These are phyloP conservation scores for Backusella sp. DNA, from an alignment of 192 early-diverging fungal species.

Conservation along the genomic window DNA sequence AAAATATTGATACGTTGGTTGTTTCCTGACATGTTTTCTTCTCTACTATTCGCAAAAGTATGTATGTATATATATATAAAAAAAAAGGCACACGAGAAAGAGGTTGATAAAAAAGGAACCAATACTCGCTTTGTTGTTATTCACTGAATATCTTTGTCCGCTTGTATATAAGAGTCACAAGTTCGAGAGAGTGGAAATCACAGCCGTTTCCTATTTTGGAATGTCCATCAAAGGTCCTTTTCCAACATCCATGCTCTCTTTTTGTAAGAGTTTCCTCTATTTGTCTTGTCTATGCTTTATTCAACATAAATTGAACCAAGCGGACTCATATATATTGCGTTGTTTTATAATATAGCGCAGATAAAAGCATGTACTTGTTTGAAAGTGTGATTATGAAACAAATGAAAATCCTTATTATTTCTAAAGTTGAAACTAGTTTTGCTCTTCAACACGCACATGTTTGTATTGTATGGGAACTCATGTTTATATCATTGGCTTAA, in stretches of 20 bases:
- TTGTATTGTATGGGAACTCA: too few relatives aligned
- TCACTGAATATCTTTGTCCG: neutral
- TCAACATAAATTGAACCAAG: too few relatives aligned
- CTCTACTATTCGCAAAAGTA: neutral
- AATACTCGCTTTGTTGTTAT: neutral
- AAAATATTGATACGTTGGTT: slow-evolving; percentile 83
- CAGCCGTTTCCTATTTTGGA: neutral
- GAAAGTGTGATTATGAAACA: too few relatives aligned
- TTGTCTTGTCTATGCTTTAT: too few relatives aligned
- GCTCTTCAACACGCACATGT: too few relatives aligned
- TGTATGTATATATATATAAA: neutral
- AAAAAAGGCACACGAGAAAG: neutral
- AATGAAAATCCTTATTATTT: too few relatives aligned
- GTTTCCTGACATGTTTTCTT: slow-evolving; percentile 57
- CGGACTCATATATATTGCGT: too few relatives aligned
- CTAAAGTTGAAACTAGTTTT: too few relatives aligned
- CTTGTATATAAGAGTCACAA: neutral
- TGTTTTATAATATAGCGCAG: too few relatives aligned
- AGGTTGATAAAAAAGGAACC: slow-evolving; percentile 7
- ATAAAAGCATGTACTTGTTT: too few relatives aligned
- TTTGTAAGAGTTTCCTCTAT: too few relatives aligned
- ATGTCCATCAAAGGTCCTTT: neutral
- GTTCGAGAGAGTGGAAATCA: neutral
- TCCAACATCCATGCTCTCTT: neutral
- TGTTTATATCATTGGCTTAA: too few relatives aligned